Evolutionary conservation across 805 yeast species (phyloP).

Genomic region (Barnettozyma sucrosica): DNA sequence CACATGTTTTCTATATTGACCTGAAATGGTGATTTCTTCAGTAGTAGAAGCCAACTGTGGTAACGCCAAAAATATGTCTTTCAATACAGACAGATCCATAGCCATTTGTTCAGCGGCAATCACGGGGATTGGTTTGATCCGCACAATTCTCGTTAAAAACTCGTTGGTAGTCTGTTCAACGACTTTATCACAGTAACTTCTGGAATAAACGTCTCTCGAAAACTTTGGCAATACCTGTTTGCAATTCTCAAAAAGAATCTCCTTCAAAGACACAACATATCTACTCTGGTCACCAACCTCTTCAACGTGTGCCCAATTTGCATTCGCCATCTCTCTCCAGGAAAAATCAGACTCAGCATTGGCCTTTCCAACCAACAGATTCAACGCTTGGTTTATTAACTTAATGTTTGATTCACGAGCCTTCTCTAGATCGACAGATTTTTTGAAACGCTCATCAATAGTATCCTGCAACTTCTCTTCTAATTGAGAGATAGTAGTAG

Average conservation of each 20-base stretch:
- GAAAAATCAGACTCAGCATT: conserved; percentile 56
- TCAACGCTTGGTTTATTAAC: conserved; percentile 52
- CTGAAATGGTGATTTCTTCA: conserved; percentile 15
- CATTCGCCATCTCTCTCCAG: conserved; percentile 79
- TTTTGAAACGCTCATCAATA: conserved; percentile 35
- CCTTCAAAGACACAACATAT: conserved; percentile 56
- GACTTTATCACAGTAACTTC: conserved; percentile 70
- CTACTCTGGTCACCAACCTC: conserved; percentile 68
- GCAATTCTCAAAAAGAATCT: conserved; percentile 40
- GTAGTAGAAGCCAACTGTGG: conserved; percentile 17
- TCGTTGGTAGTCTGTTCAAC: conserved; percentile 58
- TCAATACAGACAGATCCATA: conserved; percentile 63
- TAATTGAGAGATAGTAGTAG: conserved; percentile 70
- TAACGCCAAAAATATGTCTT: conserved; percentile 38
- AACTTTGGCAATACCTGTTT: conserved; percentile 48
- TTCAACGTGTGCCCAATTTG: conserved; percentile 64
- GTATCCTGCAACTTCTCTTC: conserved; percentile 50
- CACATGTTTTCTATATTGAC: conserved; percentile 38
- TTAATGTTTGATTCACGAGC: conserved; percentile 53
- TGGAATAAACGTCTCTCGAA: conserved; percentile 61
- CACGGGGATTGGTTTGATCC: conserved; percentile 63
- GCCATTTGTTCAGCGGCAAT: conserved; percentile 74
- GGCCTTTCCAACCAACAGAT: conserved; percentile 50
- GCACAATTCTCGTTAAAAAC: conserved; percentile 50
- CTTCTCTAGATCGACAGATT: conserved; percentile 45